Evolutionary conservation across 164 flowering plant genomes (phyloP), one percentile per base, ranked within the genome.

Genomic region (Akebia trifoliata): DNA sequence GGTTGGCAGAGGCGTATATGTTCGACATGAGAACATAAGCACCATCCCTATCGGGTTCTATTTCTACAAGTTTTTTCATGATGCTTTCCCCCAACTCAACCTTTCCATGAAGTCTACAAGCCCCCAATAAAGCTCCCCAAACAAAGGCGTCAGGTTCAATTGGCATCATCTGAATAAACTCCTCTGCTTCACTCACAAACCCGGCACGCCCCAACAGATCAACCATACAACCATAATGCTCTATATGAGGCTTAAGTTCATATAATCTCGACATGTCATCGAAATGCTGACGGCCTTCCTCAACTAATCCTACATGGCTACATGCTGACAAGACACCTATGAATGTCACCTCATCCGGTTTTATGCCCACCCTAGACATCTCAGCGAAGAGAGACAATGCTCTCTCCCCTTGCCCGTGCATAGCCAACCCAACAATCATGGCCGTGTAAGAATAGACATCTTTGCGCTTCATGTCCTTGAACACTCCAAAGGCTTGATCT

Each of bases 11-110:
- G 1, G 73, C 64, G 50, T 69, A 69, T 34, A 64, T 65, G 28
- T 69, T 69, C 4, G 73, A 55, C 56, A 69, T 48, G 26, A 56
- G 57, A 31, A 69, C 69, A 31, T 30, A 54, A 14, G 64, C 65
- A n/a, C 73, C 73, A 2, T 51, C 73, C 30, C 43, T 54, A 9
- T 55, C 64, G 1, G 64, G 67, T 18, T 64, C 60, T 8, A 60
- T 31, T 40, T 64, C 65, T 2, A 69, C 17, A 1, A 62, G 54
- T 31, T 35, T 64, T 45, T 40, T 60, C 50, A 46, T 20, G 11
- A 51, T 57, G 7, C 6, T 53, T 51, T 60, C 66, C 0, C 54
- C 73, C 9, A 69, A 35, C 47, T 69, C 61, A 28, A 69, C 26
- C 17, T 65, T 36, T 21, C 63, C 63, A 30, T 69, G 63, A 10